These are phyloP conservation scores for Imleria badia DNA, from an alignment of 768 basidiomycete species.

Conservation along the genomic window DNA sequence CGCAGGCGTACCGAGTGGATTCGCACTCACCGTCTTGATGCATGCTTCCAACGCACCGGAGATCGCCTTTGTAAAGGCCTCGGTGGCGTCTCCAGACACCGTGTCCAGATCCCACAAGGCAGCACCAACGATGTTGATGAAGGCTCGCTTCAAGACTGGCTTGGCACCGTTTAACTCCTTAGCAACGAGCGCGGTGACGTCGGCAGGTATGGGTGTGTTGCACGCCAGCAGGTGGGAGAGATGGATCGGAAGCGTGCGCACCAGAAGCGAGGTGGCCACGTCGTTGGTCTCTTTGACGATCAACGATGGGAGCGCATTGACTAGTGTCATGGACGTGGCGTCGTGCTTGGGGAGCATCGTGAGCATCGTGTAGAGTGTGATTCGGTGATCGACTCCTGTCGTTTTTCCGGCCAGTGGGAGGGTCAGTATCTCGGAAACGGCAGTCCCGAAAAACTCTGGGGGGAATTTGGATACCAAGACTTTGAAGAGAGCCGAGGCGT, in stretches of 20 bases:
- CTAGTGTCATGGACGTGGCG: slow-evolving; percentile 45
- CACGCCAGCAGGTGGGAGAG: slow-evolving; percentile 51
- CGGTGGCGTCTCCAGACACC: slow-evolving; percentile 40
- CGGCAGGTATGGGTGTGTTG: slow-evolving; percentile 42
- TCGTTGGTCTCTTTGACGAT: slow-evolving; percentile 82
- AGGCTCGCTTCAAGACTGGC: slow-evolving; percentile 55
- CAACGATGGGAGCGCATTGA: slow-evolving; percentile 41
- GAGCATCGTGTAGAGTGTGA: slow-evolving; percentile 80
- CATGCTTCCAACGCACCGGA: slow-evolving; percentile 65
- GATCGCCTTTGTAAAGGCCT: slow-evolving; percentile 53
- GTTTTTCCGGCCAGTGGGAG: slow-evolving; percentile 85
- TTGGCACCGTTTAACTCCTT: slow-evolving; percentile 77
- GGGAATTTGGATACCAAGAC: slow-evolving; percentile 37
- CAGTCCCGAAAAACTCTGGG: slow-evolving; percentile 40
- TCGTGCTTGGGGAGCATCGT: slow-evolving; percentile 48
- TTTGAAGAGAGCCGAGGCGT: slow-evolving; percentile 60
- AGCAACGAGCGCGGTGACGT: slow-evolving; percentile 48
- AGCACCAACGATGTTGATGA: slow-evolving; percentile 62
- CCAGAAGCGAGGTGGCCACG: slow-evolving; percentile 52
- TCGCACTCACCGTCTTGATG: slow-evolving; percentile 63
- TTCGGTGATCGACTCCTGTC: slow-evolving; percentile 81
- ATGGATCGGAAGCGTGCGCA: slow-evolving; percentile 56
- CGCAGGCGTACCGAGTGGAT: slow-evolving; percentile 55
- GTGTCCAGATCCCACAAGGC: slow-evolving; percentile 50
- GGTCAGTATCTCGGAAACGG: slow-evolving; percentile 65